phyloP scores from a whole-genome alignment of 2,329 filamentous ascomycete species.

The Calonectria pseudoreteaudii region DNA sequence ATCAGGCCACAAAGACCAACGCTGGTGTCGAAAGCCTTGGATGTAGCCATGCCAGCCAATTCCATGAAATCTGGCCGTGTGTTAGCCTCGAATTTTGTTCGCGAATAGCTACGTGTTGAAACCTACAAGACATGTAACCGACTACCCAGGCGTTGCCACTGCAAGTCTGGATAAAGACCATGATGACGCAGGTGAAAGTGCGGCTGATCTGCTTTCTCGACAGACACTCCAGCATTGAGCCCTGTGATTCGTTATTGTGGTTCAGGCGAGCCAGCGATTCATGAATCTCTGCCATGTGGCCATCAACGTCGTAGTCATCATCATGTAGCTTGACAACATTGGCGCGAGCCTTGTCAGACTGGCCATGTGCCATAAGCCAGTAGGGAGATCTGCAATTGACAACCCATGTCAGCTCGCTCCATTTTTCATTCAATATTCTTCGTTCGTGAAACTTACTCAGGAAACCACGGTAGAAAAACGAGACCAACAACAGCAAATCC shows the following conservation, averaged over 20 bases:
- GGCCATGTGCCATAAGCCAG: constrained; percentile 47
- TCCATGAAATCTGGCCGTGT: constrained; percentile 1
- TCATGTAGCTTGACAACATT: constrained; percentile 46
- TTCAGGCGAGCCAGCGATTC: background rate
- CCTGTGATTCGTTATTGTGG: constrained; percentile 4
- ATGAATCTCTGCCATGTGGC: constrained; percentile 46
- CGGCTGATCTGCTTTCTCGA: background rate
- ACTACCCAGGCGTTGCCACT: constrained; percentile 15
- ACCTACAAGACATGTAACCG: constrained; percentile 25
- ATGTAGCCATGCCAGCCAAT: constrained; percentile 1
- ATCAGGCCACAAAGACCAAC: constrained; percentile 14
- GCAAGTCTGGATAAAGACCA: constrained; percentile 17
- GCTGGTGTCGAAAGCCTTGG: constrained; percentile 7
- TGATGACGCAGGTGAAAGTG: background rate
- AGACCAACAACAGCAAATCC: constrained; percentile 44
- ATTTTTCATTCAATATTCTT: background rate
- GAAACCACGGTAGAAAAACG: constrained; percentile 45
- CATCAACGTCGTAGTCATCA: constrained; percentile 44
- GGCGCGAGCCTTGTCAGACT: constrained; percentile 43
- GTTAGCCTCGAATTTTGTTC: background rate
- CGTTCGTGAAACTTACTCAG: constrained; percentile 38
- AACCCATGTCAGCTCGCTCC: background rate
- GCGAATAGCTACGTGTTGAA: no score
- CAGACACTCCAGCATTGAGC: constrained; percentile 12
- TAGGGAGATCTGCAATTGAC: constrained; percentile 34